Conservation (phyloP, 345 rosid genomes). For the Camelina sativa region DNA sequence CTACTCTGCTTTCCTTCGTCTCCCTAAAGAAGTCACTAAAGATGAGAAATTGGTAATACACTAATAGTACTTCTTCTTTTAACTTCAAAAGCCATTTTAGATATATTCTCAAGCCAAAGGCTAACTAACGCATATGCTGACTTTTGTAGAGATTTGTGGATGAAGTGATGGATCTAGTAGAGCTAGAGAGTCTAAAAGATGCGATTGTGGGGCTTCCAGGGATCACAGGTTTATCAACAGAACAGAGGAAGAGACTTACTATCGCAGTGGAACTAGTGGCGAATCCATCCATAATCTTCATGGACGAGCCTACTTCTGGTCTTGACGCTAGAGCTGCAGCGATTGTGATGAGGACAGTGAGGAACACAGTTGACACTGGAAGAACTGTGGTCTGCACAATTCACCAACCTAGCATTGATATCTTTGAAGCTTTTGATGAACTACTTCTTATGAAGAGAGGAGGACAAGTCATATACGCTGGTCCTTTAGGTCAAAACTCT, state of each 20-base stretch:
- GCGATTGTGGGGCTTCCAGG: constrained; percentile 75
- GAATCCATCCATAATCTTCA: constrained; percentile 87
- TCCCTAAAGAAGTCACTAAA: constrained; percentile 70
- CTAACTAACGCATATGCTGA: background rate
- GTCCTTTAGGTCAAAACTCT: constrained; percentile 72
- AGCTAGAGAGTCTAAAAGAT: constrained; percentile 62
- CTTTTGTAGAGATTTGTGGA: constrained; percentile 64
- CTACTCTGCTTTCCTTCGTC: constrained; percentile 87
- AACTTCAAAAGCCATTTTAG: background rate
- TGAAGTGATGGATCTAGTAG: constrained; percentile 72
- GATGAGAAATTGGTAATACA: constrained; percentile 81
- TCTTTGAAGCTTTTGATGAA: constrained; percentile 90
- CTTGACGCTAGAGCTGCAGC: constrained; percentile 93
- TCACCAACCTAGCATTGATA: constrained; percentile 88
- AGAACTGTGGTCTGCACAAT: constrained; percentile 88
- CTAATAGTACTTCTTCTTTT: constrained; percentile 16
- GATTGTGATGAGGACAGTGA: constrained; percentile 89
- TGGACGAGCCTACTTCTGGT: constrained; percentile 95
- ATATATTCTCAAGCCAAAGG: background rate
- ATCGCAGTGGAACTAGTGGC: constrained; percentile 86
- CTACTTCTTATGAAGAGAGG: constrained; percentile 86
- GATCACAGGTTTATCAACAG: constrained; percentile 77
- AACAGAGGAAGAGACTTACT: constrained; percentile 83
- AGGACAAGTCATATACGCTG: constrained; percentile 77
- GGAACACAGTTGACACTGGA: constrained; percentile 92